Conservation (phyloP, 2,329 filamentous ascomycete genomes). For the Nemania sp. region DNA sequence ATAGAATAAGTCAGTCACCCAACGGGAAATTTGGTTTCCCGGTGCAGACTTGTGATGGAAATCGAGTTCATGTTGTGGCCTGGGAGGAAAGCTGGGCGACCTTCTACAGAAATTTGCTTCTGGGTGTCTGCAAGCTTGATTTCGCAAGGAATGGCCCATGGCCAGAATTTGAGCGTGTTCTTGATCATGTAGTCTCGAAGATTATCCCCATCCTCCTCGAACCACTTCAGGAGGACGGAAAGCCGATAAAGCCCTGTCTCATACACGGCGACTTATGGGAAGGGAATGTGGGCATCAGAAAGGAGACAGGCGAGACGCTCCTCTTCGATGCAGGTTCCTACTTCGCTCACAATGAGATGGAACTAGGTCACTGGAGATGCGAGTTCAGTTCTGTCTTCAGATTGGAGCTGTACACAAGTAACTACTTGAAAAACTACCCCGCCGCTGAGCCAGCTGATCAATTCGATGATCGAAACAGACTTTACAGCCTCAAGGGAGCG, state of each 20-base stretch:
- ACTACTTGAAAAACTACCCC: neutral
- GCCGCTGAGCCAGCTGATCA: neutral
- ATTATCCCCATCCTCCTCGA: slow-evolving; percentile 39
- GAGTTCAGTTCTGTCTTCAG: neutral
- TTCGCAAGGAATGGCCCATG: slow-evolving; percentile 40
- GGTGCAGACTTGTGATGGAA: slow-evolving; percentile 39
- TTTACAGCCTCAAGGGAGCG: neutral
- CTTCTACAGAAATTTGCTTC: slow-evolving; percentile 43
- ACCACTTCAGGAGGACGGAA: slow-evolving; percentile 27
- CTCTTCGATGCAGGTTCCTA: slow-evolving; percentile 12
- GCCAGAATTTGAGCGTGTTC: slow-evolving; percentile 40
- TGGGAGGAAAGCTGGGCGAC: slow-evolving; percentile 36
- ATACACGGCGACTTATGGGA: slow-evolving; percentile 15
- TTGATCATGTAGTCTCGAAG: neutral
- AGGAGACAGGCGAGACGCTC: neutral
- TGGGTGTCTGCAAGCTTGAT: slow-evolving; percentile 41
- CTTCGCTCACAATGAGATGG: slow-evolving; percentile 17
- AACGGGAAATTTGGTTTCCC: slow-evolving; percentile 43
- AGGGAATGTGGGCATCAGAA: slow-evolving; percentile 1
- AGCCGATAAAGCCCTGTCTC: slow-evolving; percentile 33
- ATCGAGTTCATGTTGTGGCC: slow-evolving; percentile 27
- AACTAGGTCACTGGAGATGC: neutral
- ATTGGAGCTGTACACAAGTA: neutral
- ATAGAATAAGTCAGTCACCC: slow-evolving; percentile 35
- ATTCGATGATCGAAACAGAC: neutral